Percentiles rank a stretch among this genome's conserved stretches.
phyloP scores from a whole-genome alignment of 371 early-diverging fungal species.

The Chytridium lagenaria region DNA sequence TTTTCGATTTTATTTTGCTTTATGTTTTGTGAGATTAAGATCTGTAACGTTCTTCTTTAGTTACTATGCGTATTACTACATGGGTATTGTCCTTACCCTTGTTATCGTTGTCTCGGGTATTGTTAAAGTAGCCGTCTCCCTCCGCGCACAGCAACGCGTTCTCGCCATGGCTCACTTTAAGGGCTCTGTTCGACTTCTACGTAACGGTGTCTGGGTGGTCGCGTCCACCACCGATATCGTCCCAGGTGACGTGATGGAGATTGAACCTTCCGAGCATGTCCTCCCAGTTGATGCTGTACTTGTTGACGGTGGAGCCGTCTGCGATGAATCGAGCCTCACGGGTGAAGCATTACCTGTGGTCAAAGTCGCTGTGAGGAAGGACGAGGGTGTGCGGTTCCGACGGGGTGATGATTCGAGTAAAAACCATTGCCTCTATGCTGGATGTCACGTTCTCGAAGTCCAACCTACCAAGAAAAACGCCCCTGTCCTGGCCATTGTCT shows the following conservation, averaged over 20 bases:
- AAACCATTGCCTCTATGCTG: slow-evolving; percentile 67
- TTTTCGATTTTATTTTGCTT: slow-evolving; percentile 18
- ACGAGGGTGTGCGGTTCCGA: slow-evolving; percentile 41
- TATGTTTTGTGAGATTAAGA: not conserved
- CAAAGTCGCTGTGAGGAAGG: slow-evolving; percentile 67
- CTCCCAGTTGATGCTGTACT: slow-evolving; percentile 73
- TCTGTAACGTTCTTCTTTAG: not conserved
- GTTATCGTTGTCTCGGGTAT: slow-evolving; percentile 74
- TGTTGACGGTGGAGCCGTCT: slow-evolving; percentile 71
- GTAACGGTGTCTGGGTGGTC: slow-evolving; percentile 62
- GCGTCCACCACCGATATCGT: slow-evolving; percentile 65
- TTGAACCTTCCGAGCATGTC: slow-evolving; percentile 50
- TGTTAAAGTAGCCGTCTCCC: slow-evolving; percentile 71
- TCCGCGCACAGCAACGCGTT: slow-evolving; percentile 71
- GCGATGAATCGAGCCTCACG: slow-evolving; percentile 76
- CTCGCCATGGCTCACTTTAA: slow-evolving; percentile 46
- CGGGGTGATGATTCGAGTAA: slow-evolving; percentile 46
- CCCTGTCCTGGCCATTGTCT: slow-evolving; percentile 63
- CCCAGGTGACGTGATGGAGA: slow-evolving; percentile 76
- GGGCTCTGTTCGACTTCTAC: slow-evolving; percentile 49
- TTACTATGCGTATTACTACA: slow-evolving; percentile 73
- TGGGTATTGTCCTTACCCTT: slow-evolving; percentile 75
- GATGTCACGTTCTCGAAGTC: slow-evolving; percentile 65
- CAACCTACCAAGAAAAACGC: slow-evolving; percentile 30
- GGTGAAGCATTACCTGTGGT: slow-evolving; percentile 84